These are phyloP conservation scores for Talaromyces proteolyticus DNA, from an alignment of 495 filamentous ascomycete genomes.

Conservation along the genomic window DNA sequence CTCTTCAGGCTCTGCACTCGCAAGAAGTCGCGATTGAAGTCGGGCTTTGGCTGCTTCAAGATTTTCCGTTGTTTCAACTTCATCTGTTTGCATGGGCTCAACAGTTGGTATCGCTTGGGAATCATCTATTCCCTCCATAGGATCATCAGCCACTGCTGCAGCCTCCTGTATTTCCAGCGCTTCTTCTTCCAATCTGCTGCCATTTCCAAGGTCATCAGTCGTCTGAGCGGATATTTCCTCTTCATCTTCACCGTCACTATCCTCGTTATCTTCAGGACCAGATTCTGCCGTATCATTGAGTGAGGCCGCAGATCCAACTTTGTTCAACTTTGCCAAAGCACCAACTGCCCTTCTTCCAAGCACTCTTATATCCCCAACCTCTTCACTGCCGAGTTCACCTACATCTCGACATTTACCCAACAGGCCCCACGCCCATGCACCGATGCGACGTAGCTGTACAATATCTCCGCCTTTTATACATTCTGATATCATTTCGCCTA, in stretches of 20 bases:
- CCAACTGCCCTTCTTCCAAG: constrained; percentile 41
- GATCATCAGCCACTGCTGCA: constrained; percentile 1
- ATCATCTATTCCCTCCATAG: constrained; percentile 11
- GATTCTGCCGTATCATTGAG: background rate
- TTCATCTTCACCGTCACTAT: constrained; percentile 18
- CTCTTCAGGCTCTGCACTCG: constrained; percentile 9
- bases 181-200: constrained; percentile 11
- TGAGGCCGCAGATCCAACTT: background rate
- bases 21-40: constrained; percentile 43
- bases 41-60: constrained; percentile 56
- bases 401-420: constrained; percentile 42
- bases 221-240: constrained; percentile 12
- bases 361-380: constrained; percentile 45
- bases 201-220: too few species aligned
- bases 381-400: constrained; percentile 40
- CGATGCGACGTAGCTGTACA: constrained; percentile 42
- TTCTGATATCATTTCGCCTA: constrained; percentile 37
- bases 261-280: constrained; percentile 14
- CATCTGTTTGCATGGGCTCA: constrained; percentile 13
- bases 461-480: constrained; percentile 32
- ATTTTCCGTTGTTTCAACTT: constrained; percentile 19
- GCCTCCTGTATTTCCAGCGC: constrained; percentile 11
- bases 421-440: constrained; percentile 46
- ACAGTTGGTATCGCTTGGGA: background rate
- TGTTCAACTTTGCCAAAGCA: constrained; percentile 24